phyloP scores from a whole-genome alignment of 805 yeast species.

The Kodamaea lidongshanica region DNA sequence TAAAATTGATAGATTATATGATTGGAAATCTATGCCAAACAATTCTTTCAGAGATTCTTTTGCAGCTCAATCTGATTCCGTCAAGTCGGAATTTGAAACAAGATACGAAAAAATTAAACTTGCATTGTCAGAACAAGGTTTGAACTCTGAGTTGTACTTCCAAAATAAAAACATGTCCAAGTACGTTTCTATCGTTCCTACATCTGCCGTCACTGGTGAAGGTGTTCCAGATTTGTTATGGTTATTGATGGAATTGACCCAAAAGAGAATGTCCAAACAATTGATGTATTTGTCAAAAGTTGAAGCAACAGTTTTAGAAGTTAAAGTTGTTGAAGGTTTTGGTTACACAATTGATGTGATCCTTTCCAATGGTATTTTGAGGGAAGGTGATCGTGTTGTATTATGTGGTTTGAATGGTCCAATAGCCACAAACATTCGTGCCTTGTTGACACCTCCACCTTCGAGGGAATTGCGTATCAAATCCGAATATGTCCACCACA shows the following conservation, averaged over 20 bases:
- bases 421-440: constrained; percentile 92
- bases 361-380: constrained; percentile 89
- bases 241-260: constrained; percentile 91
- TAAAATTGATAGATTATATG: constrained; percentile 95
- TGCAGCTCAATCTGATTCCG: constrained; percentile 73
- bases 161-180: constrained; percentile 90
- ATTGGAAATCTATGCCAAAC: constrained; percentile 87
- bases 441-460: constrained; percentile 96
- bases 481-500: constrained; percentile 94
- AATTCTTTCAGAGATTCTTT: constrained; percentile 94
- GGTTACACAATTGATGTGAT: constrained; percentile 99
- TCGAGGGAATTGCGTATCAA: constrained; percentile 92
- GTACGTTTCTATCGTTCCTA: constrained; percentile 94
- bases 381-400: constrained; percentile 93
- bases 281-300: constrained; percentile 90
- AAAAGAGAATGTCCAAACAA: constrained; percentile 98
- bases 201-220: constrained; percentile 98
- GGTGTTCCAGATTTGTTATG: constrained; percentile 99
- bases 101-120: constrained; percentile 80
- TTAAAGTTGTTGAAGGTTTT: constrained; percentile 95
- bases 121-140: constrained; percentile 95
- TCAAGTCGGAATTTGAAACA: constrained; percentile 86
- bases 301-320: constrained; percentile 96
- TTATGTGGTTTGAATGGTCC: constrained; percentile 99
- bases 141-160: constrained; percentile 94